A percentile compares a stretch with the other conserved stretches of the same genome.
phyloP scores from a whole-genome alignment of 2,329 filamentous ascomycete genomes.

The Fusarium coicis region DNA sequence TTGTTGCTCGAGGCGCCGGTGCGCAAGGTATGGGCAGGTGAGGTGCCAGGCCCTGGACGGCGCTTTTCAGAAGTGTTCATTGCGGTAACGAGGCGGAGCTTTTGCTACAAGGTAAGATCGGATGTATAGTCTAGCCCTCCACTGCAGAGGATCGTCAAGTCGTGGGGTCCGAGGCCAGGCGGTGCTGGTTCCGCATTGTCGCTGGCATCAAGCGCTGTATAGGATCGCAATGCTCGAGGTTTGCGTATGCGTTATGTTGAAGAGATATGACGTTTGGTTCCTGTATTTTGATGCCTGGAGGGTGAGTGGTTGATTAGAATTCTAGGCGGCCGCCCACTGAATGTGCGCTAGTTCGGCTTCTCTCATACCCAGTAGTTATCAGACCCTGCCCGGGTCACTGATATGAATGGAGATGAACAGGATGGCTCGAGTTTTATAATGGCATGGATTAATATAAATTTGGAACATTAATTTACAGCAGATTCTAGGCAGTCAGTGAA shows the following conservation, averaged over 20 bases:
- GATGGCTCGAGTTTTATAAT: neutral
- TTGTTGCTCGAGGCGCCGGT: slow-evolving; percentile 45
- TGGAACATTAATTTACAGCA: neutral
- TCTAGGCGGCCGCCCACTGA: slow-evolving; percentile 32
- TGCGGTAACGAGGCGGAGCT: slow-evolving; percentile 17
- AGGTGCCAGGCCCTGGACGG: slow-evolving; percentile 49
- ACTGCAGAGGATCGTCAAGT: slow-evolving; percentile 41
- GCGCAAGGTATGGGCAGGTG: slow-evolving; percentile 31
- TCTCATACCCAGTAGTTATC: neutral
- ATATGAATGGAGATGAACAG: neutral
- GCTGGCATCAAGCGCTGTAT: slow-evolving; percentile 34
- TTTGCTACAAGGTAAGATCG: slow-evolving; percentile 13
- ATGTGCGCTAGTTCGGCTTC: slow-evolving; percentile 20
- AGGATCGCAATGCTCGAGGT: slow-evolving; percentile 3
- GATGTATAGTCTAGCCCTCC: slow-evolving; percentile 25
- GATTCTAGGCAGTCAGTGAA: neutral
- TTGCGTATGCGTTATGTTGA: slow-evolving; percentile 2
- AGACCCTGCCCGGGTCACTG: neutral
- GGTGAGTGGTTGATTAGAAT: neutral
- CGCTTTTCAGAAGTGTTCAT: slow-evolving; percentile 60
- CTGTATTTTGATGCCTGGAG: slow-evolving; percentile 36
- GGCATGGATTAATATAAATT: neutral
- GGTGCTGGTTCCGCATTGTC: slow-evolving; percentile 47
- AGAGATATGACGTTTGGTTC: slow-evolving; percentile 28
- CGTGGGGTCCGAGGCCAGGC: slow-evolving; percentile 42